Base-by-base conservation (phyloP, 257 asterid genomes). In the Solanum ossicruentum region DNA sequence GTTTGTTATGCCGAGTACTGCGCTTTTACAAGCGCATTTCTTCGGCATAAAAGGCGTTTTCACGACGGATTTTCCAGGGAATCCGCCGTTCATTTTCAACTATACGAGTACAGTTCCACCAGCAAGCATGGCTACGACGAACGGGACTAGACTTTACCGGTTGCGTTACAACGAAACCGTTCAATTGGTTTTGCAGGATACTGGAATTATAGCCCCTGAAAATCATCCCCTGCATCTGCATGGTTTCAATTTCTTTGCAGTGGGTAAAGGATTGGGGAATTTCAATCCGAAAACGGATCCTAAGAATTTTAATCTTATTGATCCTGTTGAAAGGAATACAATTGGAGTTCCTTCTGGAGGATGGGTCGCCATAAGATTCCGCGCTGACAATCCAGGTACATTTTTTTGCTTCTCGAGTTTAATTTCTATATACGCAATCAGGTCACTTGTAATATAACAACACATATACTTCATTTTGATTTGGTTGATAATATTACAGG, bases 341-440 rank as follows among this genome's bases (percentile, higher is more conserved):
- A 86, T 96, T 8, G 99, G 96, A 52, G 98, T 95, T 65, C 99
- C 99, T 0, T 86, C 98, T 8, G 99, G 98, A 12, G 99, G 99
- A 36, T 96, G 99, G 99, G 94, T 92, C 0, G 99, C 99, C 20
- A 88, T 96, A 16, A 87, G 99, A 87, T 96, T 94, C 89, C 90
- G 77, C 12, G 99, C 98, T 1, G 99, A 96, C 83, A 96, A 96
- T 84, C 99, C 99, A 83, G 99, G 99, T 93, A 88, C 5, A 2
- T 26, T 20, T 43, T 43, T 66, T 3, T n/a, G 9, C 3, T 26
- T 12, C 12, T 72, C 1, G n/a, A 72, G 20, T 45, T 45, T 45
- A 72, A 20, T 2, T n/a, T 6, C 4, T 72, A 72, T 18, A 11
- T 3, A 67, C 12, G 21, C 2, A 12, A 8, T 1, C 51, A 20